phyloP scores from a whole-genome alignment of 2,329 filamentous ascomycete genomes.

The Akanthomyces uredinophilus region DNA sequence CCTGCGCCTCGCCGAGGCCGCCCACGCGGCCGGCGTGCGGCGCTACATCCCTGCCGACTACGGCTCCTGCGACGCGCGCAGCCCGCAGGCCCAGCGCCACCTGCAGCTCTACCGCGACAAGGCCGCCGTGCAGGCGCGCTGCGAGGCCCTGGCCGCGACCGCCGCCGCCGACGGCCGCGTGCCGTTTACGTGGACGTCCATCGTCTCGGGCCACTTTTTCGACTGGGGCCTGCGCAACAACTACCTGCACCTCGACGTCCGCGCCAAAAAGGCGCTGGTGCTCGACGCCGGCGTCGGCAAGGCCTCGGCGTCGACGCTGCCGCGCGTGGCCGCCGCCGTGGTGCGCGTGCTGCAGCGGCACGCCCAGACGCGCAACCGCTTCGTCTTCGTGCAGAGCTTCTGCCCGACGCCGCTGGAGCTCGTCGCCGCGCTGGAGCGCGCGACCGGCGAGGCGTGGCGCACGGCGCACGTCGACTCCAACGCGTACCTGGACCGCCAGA shows the following conservation, averaged over 20 bases:
- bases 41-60: conserved; percentile 60
- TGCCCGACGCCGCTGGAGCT: conserved; percentile 43
- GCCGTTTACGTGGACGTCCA: conserved; percentile 46
- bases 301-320: conserved; percentile 46
- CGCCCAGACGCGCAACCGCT: conserved; percentile 46
- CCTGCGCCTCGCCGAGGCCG: conserved; percentile 50
- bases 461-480: conserved; percentile 31
- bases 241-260: conserved; percentile 38
- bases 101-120: conserved; percentile 32
- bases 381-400: conserved; percentile 43
- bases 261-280: conserved; percentile 38
- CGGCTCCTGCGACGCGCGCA: conserved; percentile 33
- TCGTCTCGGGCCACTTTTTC: conserved; percentile 40
- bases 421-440: conserved; percentile 45
- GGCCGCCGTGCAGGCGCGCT: conserved; percentile 27
- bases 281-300: conserved; percentile 46
- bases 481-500: conserved; percentile 34
- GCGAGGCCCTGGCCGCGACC: conserved; percentile 22
- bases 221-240: conserved; percentile 44
- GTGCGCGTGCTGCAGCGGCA: conserved; percentile 44
- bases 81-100: conserved; percentile 29
- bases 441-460: conserved; percentile 38
- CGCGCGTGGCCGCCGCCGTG: conserved; percentile 43
- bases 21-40: conserved; percentile 53
- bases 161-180: conserved; percentile 27